These are phyloP conservation scores for Pseudotsuga menziesii DNA, from an alignment of 75 land plant species.

Conservation along the genomic window DNA sequence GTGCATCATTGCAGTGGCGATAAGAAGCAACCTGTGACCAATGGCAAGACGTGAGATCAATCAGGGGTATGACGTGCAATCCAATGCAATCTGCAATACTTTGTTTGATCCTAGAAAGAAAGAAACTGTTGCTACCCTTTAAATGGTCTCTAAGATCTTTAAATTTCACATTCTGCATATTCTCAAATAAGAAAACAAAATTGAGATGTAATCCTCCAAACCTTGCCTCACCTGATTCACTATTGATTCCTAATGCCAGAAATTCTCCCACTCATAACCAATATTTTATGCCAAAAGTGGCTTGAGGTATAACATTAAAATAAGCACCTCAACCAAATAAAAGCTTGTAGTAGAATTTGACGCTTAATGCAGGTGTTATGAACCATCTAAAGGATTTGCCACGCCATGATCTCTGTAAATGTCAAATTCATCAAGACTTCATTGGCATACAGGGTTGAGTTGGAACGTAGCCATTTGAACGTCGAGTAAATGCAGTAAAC, in stretches of 20 bases:
- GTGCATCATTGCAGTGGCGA: no score
- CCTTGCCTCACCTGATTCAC: slow-evolving; percentile 64
- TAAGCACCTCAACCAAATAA: not conserved
- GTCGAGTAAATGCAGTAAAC: slow-evolving; percentile 80
- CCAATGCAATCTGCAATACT: no score
- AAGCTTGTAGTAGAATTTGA: not conserved
- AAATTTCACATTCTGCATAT: slow-evolving; percentile 88
- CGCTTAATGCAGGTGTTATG: not conserved
- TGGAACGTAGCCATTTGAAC: slow-evolving; percentile 85
- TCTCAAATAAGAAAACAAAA: slow-evolving; percentile 82
- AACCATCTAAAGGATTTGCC: slow-evolving; percentile 1
- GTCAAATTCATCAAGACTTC: slow-evolving; percentile 77
- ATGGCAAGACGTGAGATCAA: no score
- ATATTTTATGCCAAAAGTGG: not conserved
- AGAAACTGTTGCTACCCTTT: slow-evolving; percentile 65
- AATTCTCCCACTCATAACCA: not conserved
- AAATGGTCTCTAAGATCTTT: slow-evolving; percentile 84
- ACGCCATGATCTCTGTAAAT: slow-evolving; percentile 34
- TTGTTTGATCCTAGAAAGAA: no score
- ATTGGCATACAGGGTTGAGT: slow-evolving; percentile 63
- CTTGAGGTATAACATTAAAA: not conserved
- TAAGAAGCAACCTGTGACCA: no score
- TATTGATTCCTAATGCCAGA: slow-evolving; percentile 43
- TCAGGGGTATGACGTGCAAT: no score
- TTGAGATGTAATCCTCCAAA: slow-evolving; percentile 45